Evolutionary conservation across 805 yeast species (phyloP), one percentile per base, ranked within the genome.

Genomic region (Myxozyma melibiosi): DNA sequence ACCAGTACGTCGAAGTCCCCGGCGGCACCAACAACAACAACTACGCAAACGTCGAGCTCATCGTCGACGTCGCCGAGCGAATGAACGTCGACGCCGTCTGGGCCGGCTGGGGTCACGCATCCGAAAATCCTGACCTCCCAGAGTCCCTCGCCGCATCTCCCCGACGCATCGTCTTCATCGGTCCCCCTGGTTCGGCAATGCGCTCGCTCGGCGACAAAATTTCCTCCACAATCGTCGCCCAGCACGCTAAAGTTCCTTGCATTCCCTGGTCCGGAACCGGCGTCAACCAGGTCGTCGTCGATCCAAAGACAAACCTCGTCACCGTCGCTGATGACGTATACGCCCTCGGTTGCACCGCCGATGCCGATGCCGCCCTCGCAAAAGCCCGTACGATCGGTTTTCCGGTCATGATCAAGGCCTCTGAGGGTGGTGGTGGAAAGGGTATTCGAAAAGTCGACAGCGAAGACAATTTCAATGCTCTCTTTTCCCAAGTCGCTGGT

Each of bases 21-120:
- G 99, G 99, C 70, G 99, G 99, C 55, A 94, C 99, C 54, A 95
- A 95, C 77, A 94, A 94, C 78, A 95, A 94, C 75, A 94, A 94
- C 75, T 91, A 91, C 72, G 99, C 99, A 67, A 94, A 94, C 70
- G 99, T 94, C 61, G 99, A 94, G 66, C 79, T 94, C 61, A 94
- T 94, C 73, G 97, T 94, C 46, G 99, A 94, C 68, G 78, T 94
- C 47, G 99, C 99, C 35, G 99, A 94, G 77, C 86, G 97, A 77
- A 86, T 96, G 42, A 83, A 89, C 65, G 97, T 88, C 55, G 96
- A 94, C 72, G 99, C 99, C 25, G 99, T 94, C 57, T 94, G 99
- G 99, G 99, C 99, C 34, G 99, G 99, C 68, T 94, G 99, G 99
- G 99, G 99, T 68, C 99, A 95, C 72, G 99, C 99, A 28, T 89